These are phyloP conservation scores for Leccinellum rugosiceps DNA, from an alignment of 768 basidiomycete genomes.

Conservation along the genomic window DNA sequence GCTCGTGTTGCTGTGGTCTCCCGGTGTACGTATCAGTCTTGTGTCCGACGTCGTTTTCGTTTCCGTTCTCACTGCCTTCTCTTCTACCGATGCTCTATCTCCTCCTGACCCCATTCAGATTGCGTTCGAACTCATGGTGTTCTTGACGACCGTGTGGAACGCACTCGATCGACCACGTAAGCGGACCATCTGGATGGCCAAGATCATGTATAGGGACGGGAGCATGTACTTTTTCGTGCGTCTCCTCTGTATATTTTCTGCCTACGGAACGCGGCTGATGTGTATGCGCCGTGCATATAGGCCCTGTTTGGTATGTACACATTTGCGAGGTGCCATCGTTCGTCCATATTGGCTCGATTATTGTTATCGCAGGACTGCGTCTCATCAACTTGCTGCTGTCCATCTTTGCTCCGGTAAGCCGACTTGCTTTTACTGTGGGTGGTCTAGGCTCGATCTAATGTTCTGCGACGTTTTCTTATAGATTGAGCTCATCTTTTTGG, in stretches of 20 bases:
- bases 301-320: slow-evolving; percentile 22
- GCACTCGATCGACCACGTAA: slow-evolving; percentile 25
- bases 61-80: neutral
- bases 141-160: slow-evolving; percentile 29
- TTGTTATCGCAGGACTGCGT: slow-evolving; percentile 12
- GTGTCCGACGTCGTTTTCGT: neutral
- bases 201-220: slow-evolving; percentile 29
- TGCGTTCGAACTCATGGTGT: slow-evolving; percentile 31
- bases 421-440: too few species aligned
- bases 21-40: slow-evolving; percentile 20
- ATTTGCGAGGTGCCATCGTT: neutral
- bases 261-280: neutral
- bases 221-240: slow-evolving; percentile 28
- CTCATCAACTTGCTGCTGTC: slow-evolving; percentile 23
- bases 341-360: neutral
- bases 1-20: slow-evolving; percentile 26
- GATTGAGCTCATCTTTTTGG: slow-evolving; percentile 19
- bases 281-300: slow-evolving; percentile 1
- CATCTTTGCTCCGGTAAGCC: slow-evolving; percentile 22
- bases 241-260: neutral
- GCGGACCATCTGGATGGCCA: slow-evolving; percentile 14
- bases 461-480: slow-evolving; percentile 1
- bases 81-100: too few species aligned
- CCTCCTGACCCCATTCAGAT: slow-evolving; percentile 17
- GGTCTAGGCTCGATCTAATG: neutral